Conservation (phyloP, 2,329 filamentous ascomycete genomes). For the Aspergillus tamarii region DNA sequence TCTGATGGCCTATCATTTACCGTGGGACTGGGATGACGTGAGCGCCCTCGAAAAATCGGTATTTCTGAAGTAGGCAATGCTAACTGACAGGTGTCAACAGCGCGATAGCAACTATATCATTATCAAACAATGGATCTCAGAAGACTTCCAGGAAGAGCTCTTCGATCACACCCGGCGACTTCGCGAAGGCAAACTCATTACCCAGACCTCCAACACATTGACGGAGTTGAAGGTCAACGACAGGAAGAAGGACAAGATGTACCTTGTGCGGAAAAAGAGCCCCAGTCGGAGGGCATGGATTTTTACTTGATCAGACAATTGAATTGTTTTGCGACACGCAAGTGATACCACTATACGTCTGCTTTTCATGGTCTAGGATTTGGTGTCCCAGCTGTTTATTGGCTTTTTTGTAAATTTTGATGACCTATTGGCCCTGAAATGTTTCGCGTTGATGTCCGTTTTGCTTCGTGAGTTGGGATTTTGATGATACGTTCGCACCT, state of each 20-base stretch:
- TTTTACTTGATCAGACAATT: slow-evolving; percentile 31
- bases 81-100: slow-evolving; percentile 26
- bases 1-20: slow-evolving; percentile 48
- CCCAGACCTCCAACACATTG: slow-evolving; percentile 38
- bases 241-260: slow-evolving; percentile 48
- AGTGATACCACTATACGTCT: slow-evolving; percentile 12
- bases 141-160: slow-evolving; percentile 70
- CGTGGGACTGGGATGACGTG: slow-evolving; percentile 54
- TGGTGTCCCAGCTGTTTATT: slow-evolving; percentile 6
- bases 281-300: slow-evolving; percentile 37
- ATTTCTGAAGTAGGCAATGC: neutral
- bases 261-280: slow-evolving; percentile 51
- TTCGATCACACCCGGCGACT: slow-evolving; percentile 71
- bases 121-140: slow-evolving; percentile 73
- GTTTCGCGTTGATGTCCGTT: slow-evolving; percentile 10
- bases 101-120: slow-evolving; percentile 69
- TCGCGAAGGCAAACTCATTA: slow-evolving; percentile 55
- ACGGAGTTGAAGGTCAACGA: slow-evolving; percentile 49
- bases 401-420: neutral
- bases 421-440: slow-evolving; percentile 6
- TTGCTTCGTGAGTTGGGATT: slow-evolving; percentile 26
- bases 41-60: slow-evolving; percentile 21
- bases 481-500: slow-evolving; percentile 16
- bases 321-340: neutral
- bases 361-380: slow-evolving; percentile 11